Conservation (phyloP, 208 protist genomes). For the Novymonas esmeraldas region DNA sequence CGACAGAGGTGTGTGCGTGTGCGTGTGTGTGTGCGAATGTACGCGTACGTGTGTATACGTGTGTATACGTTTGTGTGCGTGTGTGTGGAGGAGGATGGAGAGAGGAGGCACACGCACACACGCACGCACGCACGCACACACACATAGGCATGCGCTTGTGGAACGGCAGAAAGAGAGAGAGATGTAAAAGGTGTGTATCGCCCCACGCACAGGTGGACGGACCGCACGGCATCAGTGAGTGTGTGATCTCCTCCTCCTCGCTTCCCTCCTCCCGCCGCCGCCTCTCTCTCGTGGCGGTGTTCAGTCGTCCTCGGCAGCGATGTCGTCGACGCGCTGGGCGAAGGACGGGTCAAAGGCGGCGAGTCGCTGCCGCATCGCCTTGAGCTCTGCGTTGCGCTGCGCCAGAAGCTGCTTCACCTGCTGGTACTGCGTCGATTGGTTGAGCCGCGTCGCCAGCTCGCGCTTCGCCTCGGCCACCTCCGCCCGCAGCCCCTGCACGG, state of each 20-base stretch:
- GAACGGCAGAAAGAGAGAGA: no score
- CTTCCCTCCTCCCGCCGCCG: not conserved
- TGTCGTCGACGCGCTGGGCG: slow-evolving; percentile 41
- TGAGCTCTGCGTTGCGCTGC: slow-evolving; percentile 65
- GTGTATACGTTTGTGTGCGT: not conserved
- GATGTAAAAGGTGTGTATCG: no score
- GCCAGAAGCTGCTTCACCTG: slow-evolving; percentile 72
- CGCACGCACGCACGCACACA: not conserved
- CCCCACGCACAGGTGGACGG: no score
- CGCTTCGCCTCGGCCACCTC: slow-evolving; percentile 64
- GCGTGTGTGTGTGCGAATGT: slow-evolving; percentile 6
- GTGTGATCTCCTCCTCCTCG: not conserved
- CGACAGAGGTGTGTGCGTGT: slow-evolving; percentile 4
- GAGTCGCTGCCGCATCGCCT: slow-evolving; percentile 47
- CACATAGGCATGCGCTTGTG: no score
- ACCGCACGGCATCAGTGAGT: no score
- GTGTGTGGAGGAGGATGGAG: not conserved
- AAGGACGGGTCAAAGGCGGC: slow-evolving; percentile 50
- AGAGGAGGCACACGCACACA: not conserved
- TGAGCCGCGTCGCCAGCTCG: slow-evolving; percentile 64
- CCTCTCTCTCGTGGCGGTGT: not conserved
- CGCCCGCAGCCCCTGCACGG: slow-evolving; percentile 45
- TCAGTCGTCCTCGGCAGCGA: slow-evolving; percentile 62
- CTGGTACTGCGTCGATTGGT: slow-evolving; percentile 81
- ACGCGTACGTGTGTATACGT: not conserved